Conservation (phyloP, 2,329 filamentous ascomycete species). For the Alternaria arbusti region DNA sequence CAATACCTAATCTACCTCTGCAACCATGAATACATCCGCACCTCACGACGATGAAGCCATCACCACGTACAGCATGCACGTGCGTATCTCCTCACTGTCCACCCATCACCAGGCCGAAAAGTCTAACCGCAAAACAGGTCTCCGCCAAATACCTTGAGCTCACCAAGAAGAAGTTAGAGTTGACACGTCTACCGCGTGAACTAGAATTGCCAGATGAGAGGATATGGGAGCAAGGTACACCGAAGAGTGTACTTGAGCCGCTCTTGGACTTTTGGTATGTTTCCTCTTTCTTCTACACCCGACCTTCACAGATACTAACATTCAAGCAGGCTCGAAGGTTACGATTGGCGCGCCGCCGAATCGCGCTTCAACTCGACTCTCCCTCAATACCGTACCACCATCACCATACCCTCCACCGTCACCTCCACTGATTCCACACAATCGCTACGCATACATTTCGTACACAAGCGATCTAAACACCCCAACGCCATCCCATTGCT, state of each 20-base stretch:
- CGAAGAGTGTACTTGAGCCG: constrained; percentile 67
- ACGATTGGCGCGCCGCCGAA: constrained; percentile 69
- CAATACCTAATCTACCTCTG: not conserved
- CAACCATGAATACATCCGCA: constrained; percentile 2
- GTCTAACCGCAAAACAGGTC: constrained; percentile 54
- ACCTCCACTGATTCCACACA: constrained; percentile 23
- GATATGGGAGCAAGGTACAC: constrained; percentile 62
- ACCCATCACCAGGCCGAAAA: not conserved
- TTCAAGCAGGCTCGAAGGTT: constrained; percentile 63
- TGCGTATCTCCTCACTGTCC: constrained; percentile 11
- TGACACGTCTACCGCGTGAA: constrained; percentile 70
- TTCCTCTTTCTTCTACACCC: not conserved
- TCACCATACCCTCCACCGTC: constrained; percentile 45
- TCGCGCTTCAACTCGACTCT: constrained; percentile 62
- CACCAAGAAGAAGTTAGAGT: constrained; percentile 70
- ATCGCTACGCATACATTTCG: constrained; percentile 66
- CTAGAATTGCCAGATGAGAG: constrained; percentile 55
- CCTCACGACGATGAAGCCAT: constrained; percentile 25
- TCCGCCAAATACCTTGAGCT: constrained; percentile 71
- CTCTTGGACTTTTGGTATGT: constrained; percentile 68
- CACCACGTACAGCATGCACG: constrained; percentile 44
- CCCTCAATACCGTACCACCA: constrained; percentile 69
- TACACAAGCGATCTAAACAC: constrained; percentile 64
- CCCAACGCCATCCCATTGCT: constrained; percentile 66
- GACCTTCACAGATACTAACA: not conserved